phyloP scores from a whole-genome alignment of 768 basidiomycete genomes.

The Suillus occidentalis region DNA sequence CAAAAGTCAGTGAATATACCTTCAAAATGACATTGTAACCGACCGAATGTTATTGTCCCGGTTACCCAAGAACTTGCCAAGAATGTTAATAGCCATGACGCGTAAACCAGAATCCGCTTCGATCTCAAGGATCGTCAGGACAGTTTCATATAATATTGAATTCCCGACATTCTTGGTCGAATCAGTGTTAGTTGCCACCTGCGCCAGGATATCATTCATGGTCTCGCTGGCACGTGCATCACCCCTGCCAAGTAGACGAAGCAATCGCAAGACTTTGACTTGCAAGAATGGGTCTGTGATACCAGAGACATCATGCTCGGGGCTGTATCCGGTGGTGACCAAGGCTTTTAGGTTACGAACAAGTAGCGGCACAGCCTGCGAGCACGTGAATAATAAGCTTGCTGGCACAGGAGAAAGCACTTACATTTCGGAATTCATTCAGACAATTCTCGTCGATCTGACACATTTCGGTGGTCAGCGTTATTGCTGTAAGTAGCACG shows the following conservation, averaged over 20 bases:
- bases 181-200: conserved; percentile 99
- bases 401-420: conserved; percentile 20
- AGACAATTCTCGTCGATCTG: conserved; percentile 68
- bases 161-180: conserved; percentile 98
- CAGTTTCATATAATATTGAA: conserved; percentile 96
- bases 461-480: conserved; percentile 94
- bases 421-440: conserved; percentile 88
- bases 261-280: conserved; percentile 86
- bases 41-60: conserved; percentile 98
- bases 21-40: conserved; percentile 18
- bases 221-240: conserved; percentile 87
- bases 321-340: conserved; percentile 95
- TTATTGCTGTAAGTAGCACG: conserved; percentile 90
- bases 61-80: conserved; percentile 97
- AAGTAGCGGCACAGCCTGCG: conserved; percentile 85
- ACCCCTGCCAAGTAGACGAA: conserved; percentile 84
- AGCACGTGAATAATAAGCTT: conserved; percentile 11
- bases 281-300: conserved; percentile 97
- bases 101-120: conserved; percentile 94
- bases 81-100: conserved; percentile 99
- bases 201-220: conserved; percentile 98
- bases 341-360: conserved; percentile 94
- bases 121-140: conserved; percentile 93
- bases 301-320: conserved; percentile 98
- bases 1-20: conserved; percentile 9